phyloP scores from a whole-genome alignment of 2,329 filamentous ascomycete genomes.

The Xylariaceae sp. region DNA sequence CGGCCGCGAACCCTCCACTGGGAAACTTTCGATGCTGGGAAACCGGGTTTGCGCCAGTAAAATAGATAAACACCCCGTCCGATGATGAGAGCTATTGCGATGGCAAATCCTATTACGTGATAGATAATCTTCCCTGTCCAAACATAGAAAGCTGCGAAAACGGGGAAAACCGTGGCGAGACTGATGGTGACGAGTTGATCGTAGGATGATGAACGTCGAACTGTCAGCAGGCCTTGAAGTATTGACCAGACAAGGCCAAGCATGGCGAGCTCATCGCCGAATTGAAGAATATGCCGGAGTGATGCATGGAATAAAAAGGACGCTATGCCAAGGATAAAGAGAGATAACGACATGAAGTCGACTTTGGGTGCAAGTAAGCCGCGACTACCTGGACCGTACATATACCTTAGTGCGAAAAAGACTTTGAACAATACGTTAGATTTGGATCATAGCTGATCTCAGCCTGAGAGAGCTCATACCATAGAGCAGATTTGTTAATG shows the following conservation, averaged over 20 bases:
- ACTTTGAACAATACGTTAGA: constrained; percentile 28
- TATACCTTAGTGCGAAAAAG: constrained; percentile 38
- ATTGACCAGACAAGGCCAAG: constrained; percentile 49
- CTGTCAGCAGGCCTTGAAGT: constrained; percentile 46
- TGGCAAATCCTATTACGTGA: constrained; percentile 38
- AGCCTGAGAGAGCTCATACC: constrained; percentile 28
- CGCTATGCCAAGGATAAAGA: constrained; percentile 39
- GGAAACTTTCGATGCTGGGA: constrained; percentile 30
- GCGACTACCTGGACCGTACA: constrained; percentile 31
- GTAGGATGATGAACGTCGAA: constrained; percentile 37
- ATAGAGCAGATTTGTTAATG: constrained; percentile 48
- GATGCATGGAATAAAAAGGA: constrained; percentile 45
- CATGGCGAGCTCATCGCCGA: constrained; percentile 57
- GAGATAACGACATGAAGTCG: constrained; percentile 41
- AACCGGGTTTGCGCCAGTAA: constrained; percentile 26
- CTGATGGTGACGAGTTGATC: constrained; percentile 31
- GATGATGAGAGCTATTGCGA: constrained; percentile 31
- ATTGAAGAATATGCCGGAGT: constrained; percentile 40
- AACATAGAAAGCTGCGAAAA: constrained; percentile 41
- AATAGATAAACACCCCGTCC: constrained; percentile 35
- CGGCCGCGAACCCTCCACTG: constrained; percentile 22
- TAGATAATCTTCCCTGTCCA: constrained; percentile 40
- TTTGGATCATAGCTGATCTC: neutral
- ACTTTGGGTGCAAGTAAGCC: constrained; percentile 30
- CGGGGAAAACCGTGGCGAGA: constrained; percentile 39